Base-by-base conservation (phyloP, 1,284 basidiomycete genomes). In the Cystobasidiaceae sp. region DNA sequence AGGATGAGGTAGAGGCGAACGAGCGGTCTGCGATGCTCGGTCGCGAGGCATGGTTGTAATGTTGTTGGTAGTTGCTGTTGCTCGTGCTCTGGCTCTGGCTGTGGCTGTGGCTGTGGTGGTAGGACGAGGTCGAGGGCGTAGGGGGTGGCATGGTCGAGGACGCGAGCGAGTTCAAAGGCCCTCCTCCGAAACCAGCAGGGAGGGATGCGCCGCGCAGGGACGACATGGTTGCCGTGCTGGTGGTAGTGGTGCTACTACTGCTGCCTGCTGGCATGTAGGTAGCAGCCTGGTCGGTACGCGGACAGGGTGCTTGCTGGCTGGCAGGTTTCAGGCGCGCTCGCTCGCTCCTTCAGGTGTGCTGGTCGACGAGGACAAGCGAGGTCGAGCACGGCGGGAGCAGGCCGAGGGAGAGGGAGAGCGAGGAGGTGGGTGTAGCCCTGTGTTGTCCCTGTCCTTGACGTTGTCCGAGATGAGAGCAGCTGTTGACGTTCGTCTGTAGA, bases 21-120 rank as follows among this genome's bases (percentile, higher is more conserved):
- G 54, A 56, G 21, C 54, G 37, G 30, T 56, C 54, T 56, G 54
- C 54, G 39, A 56, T 56, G 30, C 54, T 56, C n/a, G 54, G 54
- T 34, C 54, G 37, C 27, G 54, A 43, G 17, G 39, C 27, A 44
- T 56, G 54, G 30, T 33, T 13, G 27, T 46, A 13, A 25, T 17
- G 33, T 37, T 37, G 32, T 13, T 39, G 9, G 37, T n/a, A 39
- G 37, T 39, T n/a, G 9, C 21, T 11, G 21, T 11, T 46, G 44
- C 44, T 46, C 13, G 11, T 46, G 44, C 44, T 46, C 13, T 23
- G 11, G 44, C 44, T 46, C n/a, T 30, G 19, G 28, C 19, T 15
- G 9, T n/a, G 9, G 41, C 28, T 45, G 54, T 19, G 23, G 39
- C 15, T 28, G 21, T 34, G 43, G 25, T 59, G 41, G 28, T 28